Evolutionary conservation across 768 basidiomycete species (phyloP), one percentile per base, ranked within the genome.

Genomic region (Lactarius psammicola): DNA sequence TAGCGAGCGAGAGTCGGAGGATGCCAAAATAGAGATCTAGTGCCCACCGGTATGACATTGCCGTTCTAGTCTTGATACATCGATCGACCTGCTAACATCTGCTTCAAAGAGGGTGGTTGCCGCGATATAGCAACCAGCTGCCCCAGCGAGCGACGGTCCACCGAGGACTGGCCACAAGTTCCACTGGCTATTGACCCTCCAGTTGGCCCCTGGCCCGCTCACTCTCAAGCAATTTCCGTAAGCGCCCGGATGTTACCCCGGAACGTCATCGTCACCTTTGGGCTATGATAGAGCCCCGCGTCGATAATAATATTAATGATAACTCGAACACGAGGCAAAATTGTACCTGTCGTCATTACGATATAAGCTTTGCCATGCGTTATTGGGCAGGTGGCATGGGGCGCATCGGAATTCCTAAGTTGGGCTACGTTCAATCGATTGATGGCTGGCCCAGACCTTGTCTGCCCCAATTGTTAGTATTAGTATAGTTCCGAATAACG

Each of bases 1-100:
- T 20, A 64, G 58, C 55, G 64, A 42, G 55, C 70, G 69, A 31
- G 74, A 75, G 17, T 75, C 75, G 6, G 74, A 76, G 28, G 77
- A 79, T 30, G 76, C 72, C 46, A 77, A 80, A 66, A 80, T 84
- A 76, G 81, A 82, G 59, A 80, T 80, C 63, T 80, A 72, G 74
- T 73, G 73, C 20, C 15, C 18, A 23, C 17, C 26, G 40, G 57
- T 59, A 53, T 62, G 13, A 1, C 13, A 38, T 44, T 17, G 18
- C 10, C 8, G 2, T 28, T 44, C 26, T 40, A 23, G 42, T 20
- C 40, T 15, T 18, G 23, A 40, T 31, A 7, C 40, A 23, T 49
- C 28, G 8, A 60, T 46, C 26, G 15, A 20, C 4, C 38, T n/a
- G 54, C 44, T 67, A 26, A 33, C 26, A 13, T 56, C 44, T 56